Base-by-base conservation (phyloP, 1,284 basidiomycete species). In the Trichosporon asahii region DNA sequence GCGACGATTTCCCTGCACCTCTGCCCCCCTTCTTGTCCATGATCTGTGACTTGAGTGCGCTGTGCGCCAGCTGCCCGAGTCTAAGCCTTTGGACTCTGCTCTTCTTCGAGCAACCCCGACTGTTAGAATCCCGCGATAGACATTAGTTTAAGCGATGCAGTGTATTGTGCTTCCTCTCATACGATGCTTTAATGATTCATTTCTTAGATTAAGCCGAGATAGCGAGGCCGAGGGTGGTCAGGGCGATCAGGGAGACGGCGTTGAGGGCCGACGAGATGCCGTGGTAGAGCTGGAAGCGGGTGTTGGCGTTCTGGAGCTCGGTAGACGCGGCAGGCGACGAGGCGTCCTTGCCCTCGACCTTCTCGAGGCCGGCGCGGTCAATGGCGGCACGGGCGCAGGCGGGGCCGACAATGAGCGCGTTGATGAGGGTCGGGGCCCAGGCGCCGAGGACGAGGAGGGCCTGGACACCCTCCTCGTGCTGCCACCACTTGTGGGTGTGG, bases 291-390 rank as follows among this genome's bases (percentile, higher is more conserved):
- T 86, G 86, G 79, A 93, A 93, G 68, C 85, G 85, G 71, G 84
- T 85, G 83, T 90, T 92, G 73, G 91, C 77, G 2, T 86, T 85
- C 78, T 89, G 89, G 89, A 93, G 91, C 69, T 87, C 85, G 46
- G 83, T 83, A 2, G 91, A 92, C 2, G 89, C 91, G 55, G 85
- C 87, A 21, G 86, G 78, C 64, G 90, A 89, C 75, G 87, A 88
- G 79, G 89, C 88, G 27, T 82, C 78, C 81, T 90, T 91, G 53
- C 89, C 89, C 81, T 93, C 91, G 53, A 87, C 85, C 78, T 90
- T 90, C 85, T 93, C 91, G 65, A 90, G 84, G 74, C 85, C 88
- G 74, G 91, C 89, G 68, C 91, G 86, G 79, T 89, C 82, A 79
- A 90, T 88, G 89, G 91, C 90, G 18, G 88, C 88, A 65, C 81